phyloP scores from a whole-genome alignment of 306 rosid species.

The Trifolium repens region DNA sequence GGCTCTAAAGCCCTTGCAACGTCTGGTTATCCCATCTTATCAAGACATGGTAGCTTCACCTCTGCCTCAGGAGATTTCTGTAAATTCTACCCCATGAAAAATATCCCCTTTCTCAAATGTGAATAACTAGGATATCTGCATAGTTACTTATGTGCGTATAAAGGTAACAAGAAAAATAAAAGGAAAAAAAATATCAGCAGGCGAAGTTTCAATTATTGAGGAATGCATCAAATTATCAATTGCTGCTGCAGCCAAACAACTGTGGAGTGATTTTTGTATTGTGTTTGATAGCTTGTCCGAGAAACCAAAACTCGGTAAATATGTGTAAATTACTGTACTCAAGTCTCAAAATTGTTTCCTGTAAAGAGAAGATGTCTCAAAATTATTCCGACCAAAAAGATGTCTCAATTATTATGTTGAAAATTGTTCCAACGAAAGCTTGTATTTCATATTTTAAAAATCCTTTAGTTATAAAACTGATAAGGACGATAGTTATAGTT shows the following conservation, averaged over 20 bases:
- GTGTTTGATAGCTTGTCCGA: constrained; percentile 42
- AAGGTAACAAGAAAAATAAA: constrained; percentile 29
- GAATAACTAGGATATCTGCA: constrained; percentile 55
- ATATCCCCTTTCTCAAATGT: constrained; percentile 53
- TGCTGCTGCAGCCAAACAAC: constrained; percentile 53
- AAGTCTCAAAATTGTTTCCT: constrained; percentile 11
- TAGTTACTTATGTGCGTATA: constrained; percentile 40
- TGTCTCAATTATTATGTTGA: not conserved
- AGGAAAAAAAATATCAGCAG: constrained; percentile 22
- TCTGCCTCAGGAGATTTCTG: constrained; percentile 74
- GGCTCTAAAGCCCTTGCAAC: constrained; percentile 87
- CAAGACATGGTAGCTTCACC: constrained; percentile 73
- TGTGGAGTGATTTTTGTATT: constrained; percentile 62
- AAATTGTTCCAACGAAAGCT: not conserved
- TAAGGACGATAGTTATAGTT: no score
- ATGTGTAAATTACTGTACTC: constrained; percentile 37
- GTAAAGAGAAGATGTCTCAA: not conserved
- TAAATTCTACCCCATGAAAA: constrained; percentile 77
- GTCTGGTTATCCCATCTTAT: constrained; percentile 66
- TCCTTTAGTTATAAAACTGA: no score
- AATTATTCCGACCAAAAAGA: not conserved
- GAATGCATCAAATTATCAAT: constrained; percentile 41
- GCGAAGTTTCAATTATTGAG: constrained; percentile 39
- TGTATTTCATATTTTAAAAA: no score
- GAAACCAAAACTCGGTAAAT: constrained; percentile 37